Base-by-base conservation (phyloP, 805 yeast genomes). In the Metschnikowia kunwiensis region DNA sequence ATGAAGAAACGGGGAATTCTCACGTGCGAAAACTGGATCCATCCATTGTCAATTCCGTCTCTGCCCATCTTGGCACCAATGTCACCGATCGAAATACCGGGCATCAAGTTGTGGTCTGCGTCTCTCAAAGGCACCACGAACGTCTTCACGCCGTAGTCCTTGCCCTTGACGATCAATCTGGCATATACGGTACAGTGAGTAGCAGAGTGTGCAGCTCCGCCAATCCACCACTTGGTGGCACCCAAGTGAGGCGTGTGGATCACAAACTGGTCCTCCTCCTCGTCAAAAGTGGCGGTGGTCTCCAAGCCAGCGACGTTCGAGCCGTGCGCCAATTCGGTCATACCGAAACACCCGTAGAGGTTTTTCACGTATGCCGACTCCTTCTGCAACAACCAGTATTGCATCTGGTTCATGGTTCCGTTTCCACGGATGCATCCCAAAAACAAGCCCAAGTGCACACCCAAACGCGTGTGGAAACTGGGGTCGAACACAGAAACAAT, bases 201-300 rank as follows among this genome's bases (percentile, higher is more conserved):
- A 5, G 96, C 86, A 14, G 95, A 81, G 61, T 86, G 94, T 8
- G 96, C 96, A 27, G 96, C 96, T 51, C 97, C 97, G 31, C 97
- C 97, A 53, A 89, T 89, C 97, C 97, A 89, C 96, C 97, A 89
- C 60, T 89, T 89, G 17, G 96, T 88, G 28, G 97, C 96, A 24
- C 94, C 89, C 37, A 85, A 60, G 55, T 88, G 85, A 1, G 97
- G 97, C 9, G 97, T 89, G 57, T 86, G 75, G 53, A 89, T 78
- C 37, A 74, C 57, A 55, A 89, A 85, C 45, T 79, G 78, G 51
- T 86, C 86, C 19, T 72, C 73, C 12, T 62, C 64, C 13, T 68
- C 64, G 58, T 86, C 81, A 58, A 74, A 89, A 14, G 83, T 81
- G 11, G 97, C 96, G 11, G 88, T 83, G n/a, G 97, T 89, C 61